A percentile compares a stretch with the other conserved stretches of the same genome.
Conservation (phyloP, 163 green algal genomes). For the Scenedesmus sp. region DNA sequence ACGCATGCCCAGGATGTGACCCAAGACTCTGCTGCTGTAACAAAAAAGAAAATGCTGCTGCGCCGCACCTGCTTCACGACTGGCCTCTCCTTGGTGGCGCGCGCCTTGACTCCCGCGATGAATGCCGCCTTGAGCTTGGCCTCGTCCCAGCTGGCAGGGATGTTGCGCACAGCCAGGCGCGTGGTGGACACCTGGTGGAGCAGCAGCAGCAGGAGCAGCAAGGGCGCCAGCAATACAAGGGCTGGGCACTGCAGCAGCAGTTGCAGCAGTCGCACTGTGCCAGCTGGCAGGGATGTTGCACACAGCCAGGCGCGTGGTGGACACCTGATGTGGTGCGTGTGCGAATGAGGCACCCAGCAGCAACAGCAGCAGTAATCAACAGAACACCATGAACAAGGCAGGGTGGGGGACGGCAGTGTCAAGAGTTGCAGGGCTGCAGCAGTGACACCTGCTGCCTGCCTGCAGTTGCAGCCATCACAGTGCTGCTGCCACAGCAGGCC, state of each 20-base stretch:
- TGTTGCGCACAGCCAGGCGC: conserved; percentile 89
- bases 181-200: conserved; percentile 16
- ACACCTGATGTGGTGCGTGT: not conserved
- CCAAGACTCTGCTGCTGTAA: too few species aligned
- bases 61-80: conserved; percentile 77
- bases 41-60: not conserved
- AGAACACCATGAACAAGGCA: not conserved
- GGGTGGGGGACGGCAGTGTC: not conserved
- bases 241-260: not conserved
- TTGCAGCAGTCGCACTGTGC: not conserved
- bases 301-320: not conserved
- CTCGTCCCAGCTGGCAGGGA: conserved; percentile 84
- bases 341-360: not conserved
- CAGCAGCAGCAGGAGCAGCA: not conserved
- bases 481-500: too few species aligned
- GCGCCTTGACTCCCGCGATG: conserved; percentile 78
- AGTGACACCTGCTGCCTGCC: too few species aligned
- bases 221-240: not conserved
- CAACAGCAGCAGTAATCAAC: not conserved
- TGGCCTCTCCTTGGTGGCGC: conserved; percentile 89
- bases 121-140: conserved; percentile 81
- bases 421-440: too few species aligned
- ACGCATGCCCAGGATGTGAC: too few species aligned
- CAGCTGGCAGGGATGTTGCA: not conserved
- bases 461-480: too few species aligned